Base-by-base conservation (phyloP, 1,139 yeast genomes). In the Saccharomyces pastorianus region DNA sequence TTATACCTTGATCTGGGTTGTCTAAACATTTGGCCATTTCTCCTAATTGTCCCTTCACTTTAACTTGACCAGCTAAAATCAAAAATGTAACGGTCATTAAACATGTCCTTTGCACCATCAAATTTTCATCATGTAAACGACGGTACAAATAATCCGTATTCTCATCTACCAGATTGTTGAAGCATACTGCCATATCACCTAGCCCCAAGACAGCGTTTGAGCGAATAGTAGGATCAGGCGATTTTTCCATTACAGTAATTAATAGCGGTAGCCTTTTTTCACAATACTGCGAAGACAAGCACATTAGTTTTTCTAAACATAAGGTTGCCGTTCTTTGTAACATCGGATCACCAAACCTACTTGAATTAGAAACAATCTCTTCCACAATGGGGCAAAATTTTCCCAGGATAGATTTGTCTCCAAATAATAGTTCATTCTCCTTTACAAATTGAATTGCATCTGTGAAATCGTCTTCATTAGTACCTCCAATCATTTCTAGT, bases 171-270 rank as follows among this genome's bases (percentile, higher is more conserved):
- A 91, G 77, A 61, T 88, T 91, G 66, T 93, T 95, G 77, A 93
- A 93, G 65, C 96, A 88, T 17, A 93, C 97, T 1, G 98, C 96
- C 84, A 93, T 87, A 69, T 95, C 99, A 26, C 99, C 98, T 41
- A 95, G 76, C 0, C 96, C 97, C 32, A 95, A 74, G 1, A 93
- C 96, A 54, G 96, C 86, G 67, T 95, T 95, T 53, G 96, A 86
- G 59, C 98, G 78, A 31, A 90, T 86, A 14, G 88, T 82, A 1
- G 96, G 91, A 69, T 88, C 96, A 7, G 82, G 81, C 0, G 96
- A 88, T 58, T 81, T 81, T 65, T 88, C 95, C 88, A 93, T 85
- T 48, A 93, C 80, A 0, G 88, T 82, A 58, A 93, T 81, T 53
- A 91, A 75, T 27, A 89, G 73, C 0, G 88, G 85, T 52, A 93